Conservation (phyloP, 2,329 filamentous ascomycete genomes). For the Sordariomycetes sp. region DNA sequence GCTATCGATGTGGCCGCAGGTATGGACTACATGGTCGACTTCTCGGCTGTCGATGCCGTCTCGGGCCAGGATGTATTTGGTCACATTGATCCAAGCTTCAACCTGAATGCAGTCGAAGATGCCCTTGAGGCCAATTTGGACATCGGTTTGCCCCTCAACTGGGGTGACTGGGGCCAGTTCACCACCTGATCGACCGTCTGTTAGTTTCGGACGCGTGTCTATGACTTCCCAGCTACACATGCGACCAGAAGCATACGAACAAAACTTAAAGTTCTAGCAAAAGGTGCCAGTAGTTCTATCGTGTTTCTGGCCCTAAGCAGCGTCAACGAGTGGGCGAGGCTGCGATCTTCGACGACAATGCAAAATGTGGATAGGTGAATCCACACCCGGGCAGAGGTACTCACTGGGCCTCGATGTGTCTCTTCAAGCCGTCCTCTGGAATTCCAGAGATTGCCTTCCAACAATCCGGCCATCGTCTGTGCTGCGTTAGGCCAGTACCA, state of each 20-base stretch:
- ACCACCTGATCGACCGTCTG: slow-evolving; percentile 12
- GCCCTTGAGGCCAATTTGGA: slow-evolving; percentile 45
- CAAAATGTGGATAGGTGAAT: neutral
- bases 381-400: neutral
- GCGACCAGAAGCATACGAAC: neutral
- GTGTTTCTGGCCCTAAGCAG: no score
- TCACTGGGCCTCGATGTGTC: no score
- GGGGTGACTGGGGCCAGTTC: slow-evolving; percentile 34
- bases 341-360: no score
- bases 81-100: slow-evolving; percentile 45
- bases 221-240: neutral
- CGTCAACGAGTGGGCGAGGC: no score
- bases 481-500: no score
- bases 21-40: slow-evolving; percentile 26
- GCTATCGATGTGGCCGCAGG: slow-evolving; percentile 16
- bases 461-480: no score
- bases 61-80: slow-evolving; percentile 45
- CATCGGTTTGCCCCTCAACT: slow-evolving; percentile 42
- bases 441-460: no score
- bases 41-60: slow-evolving; percentile 30
- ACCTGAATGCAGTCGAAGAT: slow-evolving; percentile 43
- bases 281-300: no score
- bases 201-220: no score
- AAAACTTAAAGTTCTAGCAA: no score
- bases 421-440: no score